Evolutionary conservation across 2,329 filamentous ascomycete genomes (phyloP).

Genomic region (Aspergillus versicolor): DNA sequence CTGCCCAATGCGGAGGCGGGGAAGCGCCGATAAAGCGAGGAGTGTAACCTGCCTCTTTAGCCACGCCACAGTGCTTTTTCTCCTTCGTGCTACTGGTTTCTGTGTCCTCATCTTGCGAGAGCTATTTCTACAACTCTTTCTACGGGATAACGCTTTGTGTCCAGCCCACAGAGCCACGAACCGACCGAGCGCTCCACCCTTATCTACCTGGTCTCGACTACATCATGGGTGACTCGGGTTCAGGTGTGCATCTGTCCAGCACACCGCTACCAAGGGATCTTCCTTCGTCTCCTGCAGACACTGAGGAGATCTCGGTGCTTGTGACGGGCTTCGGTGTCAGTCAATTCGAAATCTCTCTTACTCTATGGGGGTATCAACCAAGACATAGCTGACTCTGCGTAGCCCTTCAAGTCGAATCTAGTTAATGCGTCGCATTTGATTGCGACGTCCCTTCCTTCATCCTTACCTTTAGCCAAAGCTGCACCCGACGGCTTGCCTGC

Average conservation of each 20-base stretch:
- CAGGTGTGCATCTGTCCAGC: slow-evolving; percentile 14
- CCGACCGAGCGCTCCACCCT: neutral
- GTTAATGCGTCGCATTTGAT: slow-evolving; percentile 83
- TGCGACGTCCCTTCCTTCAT: slow-evolving; percentile 64
- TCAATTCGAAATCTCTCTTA: neutral
- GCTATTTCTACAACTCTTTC: neutral
- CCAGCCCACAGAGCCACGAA: neutral
- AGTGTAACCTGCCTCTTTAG: neutral
- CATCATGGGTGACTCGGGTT: slow-evolving; percentile 36
- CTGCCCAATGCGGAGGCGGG: slow-evolving; percentile 15
- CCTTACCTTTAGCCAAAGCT: slow-evolving; percentile 51
- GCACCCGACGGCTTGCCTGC: slow-evolving; percentile 17
- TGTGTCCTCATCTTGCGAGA: neutral
- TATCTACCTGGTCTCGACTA: neutral
- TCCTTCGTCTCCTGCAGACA: slow-evolving; percentile 14
- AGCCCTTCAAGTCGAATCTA: slow-evolving; percentile 75
- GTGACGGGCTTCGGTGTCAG: slow-evolving; percentile 35
- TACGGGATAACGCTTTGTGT: neutral
- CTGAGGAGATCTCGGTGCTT: slow-evolving; percentile 34
- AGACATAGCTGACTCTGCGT: slow-evolving; percentile 1
- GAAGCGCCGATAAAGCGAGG: neutral
- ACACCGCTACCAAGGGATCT: slow-evolving; percentile 17
- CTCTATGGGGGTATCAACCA: slow-evolving; percentile 14
- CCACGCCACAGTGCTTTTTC: slow-evolving; percentile 3
- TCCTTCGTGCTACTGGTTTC: slow-evolving; percentile 6